A percentile compares a stretch with the other conserved stretches of the same genome.
Conservation (phyloP, 2,329 filamentous ascomycete species). For the Orbilia ellipsospora region DNA sequence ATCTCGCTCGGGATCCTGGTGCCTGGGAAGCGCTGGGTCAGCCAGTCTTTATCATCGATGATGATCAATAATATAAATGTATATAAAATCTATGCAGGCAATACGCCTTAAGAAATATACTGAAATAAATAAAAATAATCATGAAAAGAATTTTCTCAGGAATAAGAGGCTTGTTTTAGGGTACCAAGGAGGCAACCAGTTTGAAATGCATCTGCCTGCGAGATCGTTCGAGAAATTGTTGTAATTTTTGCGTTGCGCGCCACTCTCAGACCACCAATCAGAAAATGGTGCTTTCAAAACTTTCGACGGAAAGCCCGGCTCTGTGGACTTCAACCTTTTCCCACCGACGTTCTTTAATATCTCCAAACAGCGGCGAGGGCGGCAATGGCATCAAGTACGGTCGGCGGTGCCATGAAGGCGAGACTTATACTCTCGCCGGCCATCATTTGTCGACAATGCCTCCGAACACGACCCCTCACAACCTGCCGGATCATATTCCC, state of each 20-base stretch:
- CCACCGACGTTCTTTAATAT: conserved; percentile 7
- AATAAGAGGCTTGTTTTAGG: no score
- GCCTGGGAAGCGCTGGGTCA: no score
- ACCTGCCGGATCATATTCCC: conserved; percentile 5
- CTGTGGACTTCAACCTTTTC: conserved; percentile 21
- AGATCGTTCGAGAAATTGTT: conserved; percentile 1
- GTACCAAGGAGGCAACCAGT: no score
- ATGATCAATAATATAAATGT: background rate
- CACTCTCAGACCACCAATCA: conserved; percentile 54
- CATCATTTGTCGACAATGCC: conserved; percentile 50
- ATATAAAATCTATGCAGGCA: conserved; percentile 21
- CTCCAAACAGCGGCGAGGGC: conserved; percentile 21
- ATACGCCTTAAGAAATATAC: background rate
- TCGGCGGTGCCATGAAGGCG: conserved; percentile 24
- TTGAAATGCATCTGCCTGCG: no score
- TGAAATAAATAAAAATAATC: conserved; percentile 14
- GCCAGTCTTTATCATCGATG: no score
- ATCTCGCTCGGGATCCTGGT: no score
- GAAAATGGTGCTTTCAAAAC: conserved; percentile 44
- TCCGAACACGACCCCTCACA: conserved; percentile 1
- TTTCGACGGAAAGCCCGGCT: conserved; percentile 5
- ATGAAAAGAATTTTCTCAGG: background rate
- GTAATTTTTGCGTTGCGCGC: conserved; percentile 42
- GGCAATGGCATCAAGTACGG: conserved; percentile 40
- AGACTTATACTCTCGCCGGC: conserved; percentile 26